These are phyloP conservation scores for Tarenaya hassleriana DNA, from an alignment of 345 rosid species.

Conservation along the genomic window DNA sequence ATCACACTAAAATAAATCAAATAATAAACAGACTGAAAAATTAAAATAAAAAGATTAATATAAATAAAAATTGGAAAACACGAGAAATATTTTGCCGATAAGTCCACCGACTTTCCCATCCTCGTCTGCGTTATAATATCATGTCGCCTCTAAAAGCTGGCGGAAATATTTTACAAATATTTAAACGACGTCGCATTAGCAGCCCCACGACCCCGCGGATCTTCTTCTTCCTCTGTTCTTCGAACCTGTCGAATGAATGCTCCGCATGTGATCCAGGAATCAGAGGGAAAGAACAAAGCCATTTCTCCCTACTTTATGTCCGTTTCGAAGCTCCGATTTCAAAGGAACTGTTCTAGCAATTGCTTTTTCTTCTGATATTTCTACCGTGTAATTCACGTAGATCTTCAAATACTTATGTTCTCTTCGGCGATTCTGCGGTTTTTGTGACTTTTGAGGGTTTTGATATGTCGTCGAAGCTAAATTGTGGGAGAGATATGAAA, in stretches of 20 bases:
- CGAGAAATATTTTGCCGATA: no score
- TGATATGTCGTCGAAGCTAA: constrained; percentile 3
- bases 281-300: neutral
- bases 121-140: no score
- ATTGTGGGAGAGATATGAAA: constrained; percentile 32
- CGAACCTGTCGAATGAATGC: constrained; percentile 28
- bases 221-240: constrained; percentile 10
- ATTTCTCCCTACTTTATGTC: constrained; percentile 8
- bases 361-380: constrained; percentile 30
- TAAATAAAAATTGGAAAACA: no score
- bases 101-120: no score
- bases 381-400: constrained; percentile 21
- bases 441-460: constrained; percentile 16
- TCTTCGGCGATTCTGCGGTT: constrained; percentile 7
- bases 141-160: no score
- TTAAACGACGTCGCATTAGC: neutral
- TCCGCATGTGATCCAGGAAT: constrained; percentile 19
- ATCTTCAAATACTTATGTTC: constrained; percentile 11
- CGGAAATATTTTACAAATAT: no score
- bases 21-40: no score
- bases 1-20: no score
- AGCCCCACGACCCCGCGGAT: neutral
- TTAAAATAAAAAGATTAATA: no score
- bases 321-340: constrained; percentile 19
- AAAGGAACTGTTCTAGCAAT: constrained; percentile 34